Conservation (phyloP, 306 rosid genomes). For the Cicer bijugum region DNA sequence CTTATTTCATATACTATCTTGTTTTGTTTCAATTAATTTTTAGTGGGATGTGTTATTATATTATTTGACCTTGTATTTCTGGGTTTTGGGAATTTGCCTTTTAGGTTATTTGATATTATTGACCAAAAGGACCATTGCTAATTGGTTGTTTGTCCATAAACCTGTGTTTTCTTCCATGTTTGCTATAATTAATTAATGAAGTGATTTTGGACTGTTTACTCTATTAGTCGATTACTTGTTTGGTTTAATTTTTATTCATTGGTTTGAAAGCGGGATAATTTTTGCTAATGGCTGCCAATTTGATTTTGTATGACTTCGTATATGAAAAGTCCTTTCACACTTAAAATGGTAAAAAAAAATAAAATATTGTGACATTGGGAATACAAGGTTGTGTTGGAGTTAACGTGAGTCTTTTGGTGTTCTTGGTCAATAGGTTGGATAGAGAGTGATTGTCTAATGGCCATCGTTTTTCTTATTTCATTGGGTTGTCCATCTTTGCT, state of each 20-base stretch:
- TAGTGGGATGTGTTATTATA: conserved; percentile 69
- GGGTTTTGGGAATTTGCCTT: conserved; percentile 72
- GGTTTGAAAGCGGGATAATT: conserved; percentile 3
- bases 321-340: not conserved
- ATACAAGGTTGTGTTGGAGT: too few relatives aligned
- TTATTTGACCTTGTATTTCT: conserved; percentile 72
- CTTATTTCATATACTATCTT: conserved; percentile 56
- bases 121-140: conserved; percentile 70
- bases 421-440: too few relatives aligned
- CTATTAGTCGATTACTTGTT: conserved; percentile 7
- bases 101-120: conserved; percentile 71
- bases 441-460: too few relatives aligned
- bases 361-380: too few relatives aligned
- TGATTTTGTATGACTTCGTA: not conserved
- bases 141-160: conserved; percentile 87
- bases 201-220: conserved; percentile 65
- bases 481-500: too few relatives aligned
- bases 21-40: conserved; percentile 56
- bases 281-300: not conserved
- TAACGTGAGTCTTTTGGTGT: too few relatives aligned
- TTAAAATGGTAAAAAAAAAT: not conserved
- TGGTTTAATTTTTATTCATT: not conserved
- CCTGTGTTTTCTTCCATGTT: conserved; percentile 52
- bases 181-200: conserved; percentile 50
- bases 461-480: too few relatives aligned